Evolutionary conservation across 2,329 filamentous ascomycete genomes (phyloP).

Genomic region (Diaporthe australafricana): DNA sequence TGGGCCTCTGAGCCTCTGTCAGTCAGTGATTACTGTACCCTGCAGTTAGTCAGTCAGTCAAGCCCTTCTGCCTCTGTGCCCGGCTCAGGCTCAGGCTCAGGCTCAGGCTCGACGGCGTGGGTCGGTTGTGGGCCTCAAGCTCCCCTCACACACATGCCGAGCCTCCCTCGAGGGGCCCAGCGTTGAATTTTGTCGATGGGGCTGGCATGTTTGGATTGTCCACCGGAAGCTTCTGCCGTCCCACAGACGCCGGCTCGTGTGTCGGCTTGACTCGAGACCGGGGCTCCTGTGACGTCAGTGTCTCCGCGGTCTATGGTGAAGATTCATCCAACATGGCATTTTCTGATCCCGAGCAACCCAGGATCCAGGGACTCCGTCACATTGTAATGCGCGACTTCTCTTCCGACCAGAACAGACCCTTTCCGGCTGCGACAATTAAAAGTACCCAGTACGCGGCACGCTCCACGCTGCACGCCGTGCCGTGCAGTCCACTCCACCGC

Average conservation of each 20-base stretch:
- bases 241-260: slow-evolving; percentile 10
- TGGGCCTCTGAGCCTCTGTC: not conserved
- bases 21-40: not conserved
- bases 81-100: slow-evolving; percentile 3
- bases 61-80: not conserved
- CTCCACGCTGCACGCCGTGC: too few species aligned
- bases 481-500: not conserved
- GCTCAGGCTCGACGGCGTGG: not conserved
- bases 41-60: not conserved
- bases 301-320: slow-evolving; percentile 10
- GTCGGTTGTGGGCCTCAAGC: slow-evolving; percentile 10
- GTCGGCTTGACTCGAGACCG: slow-evolving; percentile 21
- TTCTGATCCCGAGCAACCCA: not conserved
- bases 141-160: slow-evolving; percentile 13
- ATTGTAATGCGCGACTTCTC: slow-evolving; percentile 6
- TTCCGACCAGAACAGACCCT: not conserved
- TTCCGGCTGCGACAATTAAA: not conserved
- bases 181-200: slow-evolving; percentile 17
- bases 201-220: not conserved
- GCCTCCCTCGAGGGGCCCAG: slow-evolving; percentile 10
- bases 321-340: slow-evolving; percentile 3
- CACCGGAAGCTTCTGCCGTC: slow-evolving; percentile 19
- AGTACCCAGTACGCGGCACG: not conserved
- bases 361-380: not conserved
- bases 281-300: slow-evolving; percentile 16